A percentile compares a stretch with the other conserved stretches of the same genome.
Evolutionary conservation across 2,329 filamentous ascomycete genomes (phyloP).

Genomic region (Fusarium guadeloupense): DNA sequence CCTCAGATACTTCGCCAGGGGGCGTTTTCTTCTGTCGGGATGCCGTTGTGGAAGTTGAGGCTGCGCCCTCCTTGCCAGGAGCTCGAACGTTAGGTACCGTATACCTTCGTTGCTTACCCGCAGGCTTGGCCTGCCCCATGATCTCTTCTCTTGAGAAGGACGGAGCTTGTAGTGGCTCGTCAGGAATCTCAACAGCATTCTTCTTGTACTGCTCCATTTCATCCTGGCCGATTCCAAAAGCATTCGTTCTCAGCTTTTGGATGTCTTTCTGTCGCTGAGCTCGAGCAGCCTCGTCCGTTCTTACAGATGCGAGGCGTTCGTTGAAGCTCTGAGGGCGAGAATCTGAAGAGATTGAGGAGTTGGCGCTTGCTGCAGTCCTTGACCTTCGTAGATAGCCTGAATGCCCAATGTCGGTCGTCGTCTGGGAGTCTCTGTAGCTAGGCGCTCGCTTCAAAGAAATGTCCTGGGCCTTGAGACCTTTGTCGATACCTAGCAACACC

Average conservation of each 20-base stretch:
- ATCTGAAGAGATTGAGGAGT: constrained; percentile 38
- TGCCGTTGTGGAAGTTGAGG: constrained; percentile 16
- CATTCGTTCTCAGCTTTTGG: constrained; percentile 61
- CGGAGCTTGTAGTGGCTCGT: constrained; percentile 57
- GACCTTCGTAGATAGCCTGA: constrained; percentile 56
- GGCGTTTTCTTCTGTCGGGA: constrained; percentile 28
- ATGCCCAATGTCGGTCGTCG: constrained; percentile 26
- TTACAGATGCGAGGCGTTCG: constrained; percentile 81
- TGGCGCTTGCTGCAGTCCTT: constrained; percentile 49
- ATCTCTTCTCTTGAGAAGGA: constrained; percentile 73
- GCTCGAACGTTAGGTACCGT: constrained; percentile 50
- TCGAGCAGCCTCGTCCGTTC: constrained; percentile 62
- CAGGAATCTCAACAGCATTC: constrained; percentile 64
- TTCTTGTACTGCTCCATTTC: constrained; percentile 70
- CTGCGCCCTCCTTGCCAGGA: constrained; percentile 29
- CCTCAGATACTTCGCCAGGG: constrained; percentile 35
- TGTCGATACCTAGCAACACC: constrained; percentile 87
- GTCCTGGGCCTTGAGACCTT: constrained; percentile 81
- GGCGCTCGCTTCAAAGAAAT: constrained; percentile 83
- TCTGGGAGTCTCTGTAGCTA: constrained; percentile 50
- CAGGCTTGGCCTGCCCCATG: constrained; percentile 47
- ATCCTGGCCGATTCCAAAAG: constrained; percentile 65
- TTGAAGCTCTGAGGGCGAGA: constrained; percentile 73
- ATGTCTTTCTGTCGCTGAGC: constrained; percentile 63
- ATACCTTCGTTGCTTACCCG: constrained; percentile 54